Evolutionary conservation across 495 filamentous ascomycete genomes (phyloP).

Genomic region (Copromyces sp.): DNA sequence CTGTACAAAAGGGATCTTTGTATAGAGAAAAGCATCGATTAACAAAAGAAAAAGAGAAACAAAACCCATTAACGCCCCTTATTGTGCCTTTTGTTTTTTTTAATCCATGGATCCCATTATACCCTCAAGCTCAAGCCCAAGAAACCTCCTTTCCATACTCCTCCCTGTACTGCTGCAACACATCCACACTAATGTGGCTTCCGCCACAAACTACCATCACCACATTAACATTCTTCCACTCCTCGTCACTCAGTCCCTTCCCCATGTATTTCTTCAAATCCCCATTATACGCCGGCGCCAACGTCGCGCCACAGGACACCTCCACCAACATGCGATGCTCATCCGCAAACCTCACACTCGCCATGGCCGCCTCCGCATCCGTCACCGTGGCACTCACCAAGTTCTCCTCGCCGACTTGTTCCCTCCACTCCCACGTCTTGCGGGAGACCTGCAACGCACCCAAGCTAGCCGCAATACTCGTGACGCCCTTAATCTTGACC

Average conservation of each 20-base stretch:
- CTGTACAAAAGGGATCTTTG: background rate
- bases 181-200: constrained; percentile 58
- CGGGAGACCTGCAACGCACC: constrained; percentile 66
- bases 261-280: constrained; percentile 52
- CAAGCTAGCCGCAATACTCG: constrained; percentile 68
- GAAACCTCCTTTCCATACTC: constrained; percentile 28
- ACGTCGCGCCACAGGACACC: constrained; percentile 70
- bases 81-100: background rate
- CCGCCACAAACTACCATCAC: constrained; percentile 87
- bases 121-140: background rate
- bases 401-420: constrained; percentile 21
- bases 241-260: constrained; percentile 40
- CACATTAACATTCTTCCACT: constrained; percentile 53
- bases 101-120: background rate
- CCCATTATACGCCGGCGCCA: constrained; percentile 57
- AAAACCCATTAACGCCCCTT: background rate
- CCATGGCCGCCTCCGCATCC: constrained; percentile 74
- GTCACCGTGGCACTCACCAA: constrained; percentile 61
- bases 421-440: constrained; percentile 56
- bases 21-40: background rate
- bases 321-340: constrained; percentile 79
- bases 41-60: background rate
- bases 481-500: constrained; percentile 63
- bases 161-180: constrained; percentile 52
- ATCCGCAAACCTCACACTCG: constrained; percentile 64